Conservation (phyloP, 768 basidiomycete genomes). For the Auriculariales sp. region DNA sequence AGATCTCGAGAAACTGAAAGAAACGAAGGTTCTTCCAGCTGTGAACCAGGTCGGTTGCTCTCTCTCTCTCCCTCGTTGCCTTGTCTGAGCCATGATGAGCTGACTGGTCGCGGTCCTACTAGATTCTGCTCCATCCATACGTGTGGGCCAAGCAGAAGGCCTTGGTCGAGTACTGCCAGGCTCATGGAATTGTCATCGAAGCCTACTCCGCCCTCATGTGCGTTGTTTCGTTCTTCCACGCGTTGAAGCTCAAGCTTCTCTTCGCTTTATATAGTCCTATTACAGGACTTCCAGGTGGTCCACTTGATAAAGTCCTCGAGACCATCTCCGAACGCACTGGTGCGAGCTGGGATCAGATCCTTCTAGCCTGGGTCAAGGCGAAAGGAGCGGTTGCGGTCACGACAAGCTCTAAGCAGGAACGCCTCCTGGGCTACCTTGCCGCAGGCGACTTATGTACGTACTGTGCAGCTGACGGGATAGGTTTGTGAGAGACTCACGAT, state of each 20-base stretch:
- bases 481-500: conserved; percentile 1
- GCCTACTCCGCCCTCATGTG: conserved; percentile 58
- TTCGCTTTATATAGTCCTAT: conserved; percentile 32
- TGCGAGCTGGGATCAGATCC: conserved; percentile 47
- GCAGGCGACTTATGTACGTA: conserved; percentile 48
- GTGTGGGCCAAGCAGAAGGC: conserved; percentile 38
- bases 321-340: conserved; percentile 35
- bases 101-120: neutral
- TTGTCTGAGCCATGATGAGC: neutral
- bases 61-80: neutral
- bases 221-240: conserved; percentile 10
- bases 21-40: conserved; percentile 46
- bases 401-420: conserved; percentile 50
- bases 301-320: conserved; percentile 44
- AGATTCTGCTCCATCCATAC: conserved; percentile 65
- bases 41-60: conserved; percentile 43
- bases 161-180: conserved; percentile 40
- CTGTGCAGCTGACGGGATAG: neutral
- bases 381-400: conserved; percentile 56
- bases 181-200: conserved; percentile 51
- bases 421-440: conserved; percentile 51
- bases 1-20: conserved; percentile 38
- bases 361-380: conserved; percentile 57
- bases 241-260: neutral
- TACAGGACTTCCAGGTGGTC: conserved; percentile 42